These are phyloP conservation scores for Scheffersomyces illinoinensis DNA, from an alignment of 1,139 yeast genomes.

Conservation along the genomic window DNA sequence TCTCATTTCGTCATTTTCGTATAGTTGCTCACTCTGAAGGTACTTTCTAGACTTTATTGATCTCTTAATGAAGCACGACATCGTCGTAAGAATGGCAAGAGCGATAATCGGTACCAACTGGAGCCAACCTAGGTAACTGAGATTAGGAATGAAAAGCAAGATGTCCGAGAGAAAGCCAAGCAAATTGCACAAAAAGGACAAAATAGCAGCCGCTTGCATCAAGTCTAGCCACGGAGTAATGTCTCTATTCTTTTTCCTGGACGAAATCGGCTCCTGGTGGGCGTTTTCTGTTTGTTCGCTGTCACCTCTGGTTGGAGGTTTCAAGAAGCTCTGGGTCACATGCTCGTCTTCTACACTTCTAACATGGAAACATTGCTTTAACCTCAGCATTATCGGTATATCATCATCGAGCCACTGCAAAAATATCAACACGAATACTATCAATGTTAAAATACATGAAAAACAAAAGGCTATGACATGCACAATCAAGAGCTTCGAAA, in stretches of 20 bases:
- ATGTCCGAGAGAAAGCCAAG: slow-evolving; percentile 45
- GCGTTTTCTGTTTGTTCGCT: background rate
- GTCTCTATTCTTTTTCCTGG: slow-evolving; percentile 15
- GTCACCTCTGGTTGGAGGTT: background rate
- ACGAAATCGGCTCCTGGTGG: background rate
- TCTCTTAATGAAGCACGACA: slow-evolving; percentile 44
- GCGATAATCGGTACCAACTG: slow-evolving; percentile 42
- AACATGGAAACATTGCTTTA: background rate
- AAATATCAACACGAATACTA: slow-evolving; percentile 12
- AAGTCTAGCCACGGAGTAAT: slow-evolving; percentile 31
- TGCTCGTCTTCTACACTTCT: background rate
- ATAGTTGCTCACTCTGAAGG: slow-evolving; percentile 31
- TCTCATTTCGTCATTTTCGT: slow-evolving; percentile 42
- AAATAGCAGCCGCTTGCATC: slow-evolving; percentile 34
- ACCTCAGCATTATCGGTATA: background rate
- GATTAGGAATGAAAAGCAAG: slow-evolving; percentile 39
- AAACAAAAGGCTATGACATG: slow-evolving; percentile 47
- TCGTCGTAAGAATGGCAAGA: slow-evolving; percentile 35
- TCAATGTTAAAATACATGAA: slow-evolving; percentile 26
- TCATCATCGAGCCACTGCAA: slow-evolving; percentile 9
- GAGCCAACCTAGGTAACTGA: slow-evolving; percentile 47
- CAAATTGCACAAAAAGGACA: slow-evolving; percentile 39
- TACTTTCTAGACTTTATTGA: slow-evolving; percentile 39
- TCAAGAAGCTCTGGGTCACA: background rate
- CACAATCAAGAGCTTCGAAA: slow-evolving; percentile 44